phyloP scores from a whole-genome alignment of 2,329 filamentous ascomycete genomes.

The Pseudopithomyces maydicus region DNA sequence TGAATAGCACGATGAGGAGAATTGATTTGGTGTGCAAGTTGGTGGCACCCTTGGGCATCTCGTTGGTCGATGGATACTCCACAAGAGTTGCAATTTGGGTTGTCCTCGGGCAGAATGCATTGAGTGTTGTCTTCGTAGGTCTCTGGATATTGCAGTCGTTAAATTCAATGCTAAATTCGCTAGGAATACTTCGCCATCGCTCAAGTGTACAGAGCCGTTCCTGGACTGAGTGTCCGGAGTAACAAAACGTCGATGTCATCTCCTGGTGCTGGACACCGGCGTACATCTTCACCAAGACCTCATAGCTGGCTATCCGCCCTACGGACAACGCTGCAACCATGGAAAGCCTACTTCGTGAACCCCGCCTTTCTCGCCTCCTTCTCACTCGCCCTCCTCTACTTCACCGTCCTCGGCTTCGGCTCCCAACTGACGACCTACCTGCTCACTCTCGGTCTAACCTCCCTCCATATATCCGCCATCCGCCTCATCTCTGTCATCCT shows the following conservation, averaged over 20 bases:
- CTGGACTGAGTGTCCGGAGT: slow-evolving; percentile 26
- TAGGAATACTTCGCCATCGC: slow-evolving; percentile 61
- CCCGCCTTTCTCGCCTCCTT: slow-evolving; percentile 66
- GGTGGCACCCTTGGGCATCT: slow-evolving; percentile 57
- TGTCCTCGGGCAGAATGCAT: slow-evolving; percentile 56
- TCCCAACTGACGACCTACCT: slow-evolving; percentile 71
- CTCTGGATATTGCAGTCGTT: background rate
- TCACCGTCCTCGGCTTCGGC: slow-evolving; percentile 52
- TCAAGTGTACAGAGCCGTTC: slow-evolving; percentile 43
- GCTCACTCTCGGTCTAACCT: slow-evolving; percentile 58
- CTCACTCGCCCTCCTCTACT: slow-evolving; percentile 63
- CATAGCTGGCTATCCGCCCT: slow-evolving; percentile 5
- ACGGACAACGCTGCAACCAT: slow-evolving; percentile 21
- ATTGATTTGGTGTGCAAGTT: slow-evolving; percentile 66
- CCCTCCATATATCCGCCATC: slow-evolving; percentile 59
- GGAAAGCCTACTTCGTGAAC: slow-evolving; percentile 57
- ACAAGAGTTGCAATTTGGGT: slow-evolving; percentile 55
- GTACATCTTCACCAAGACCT: slow-evolving; percentile 2
- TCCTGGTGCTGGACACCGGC: slow-evolving; percentile 7
- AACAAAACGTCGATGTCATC: slow-evolving; percentile 15
- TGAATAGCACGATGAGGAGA: slow-evolving; percentile 65
- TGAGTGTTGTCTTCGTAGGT: slow-evolving; percentile 48
- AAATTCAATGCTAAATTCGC: background rate
- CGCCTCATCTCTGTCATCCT: slow-evolving; percentile 59
- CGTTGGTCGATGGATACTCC: slow-evolving; percentile 56